Percentiles rank a stretch among this genome's conserved stretches.
Evolutionary conservation across 192 early-diverging fungal genomes (phyloP).

Genomic region (Lobosporangium transversale): DNA sequence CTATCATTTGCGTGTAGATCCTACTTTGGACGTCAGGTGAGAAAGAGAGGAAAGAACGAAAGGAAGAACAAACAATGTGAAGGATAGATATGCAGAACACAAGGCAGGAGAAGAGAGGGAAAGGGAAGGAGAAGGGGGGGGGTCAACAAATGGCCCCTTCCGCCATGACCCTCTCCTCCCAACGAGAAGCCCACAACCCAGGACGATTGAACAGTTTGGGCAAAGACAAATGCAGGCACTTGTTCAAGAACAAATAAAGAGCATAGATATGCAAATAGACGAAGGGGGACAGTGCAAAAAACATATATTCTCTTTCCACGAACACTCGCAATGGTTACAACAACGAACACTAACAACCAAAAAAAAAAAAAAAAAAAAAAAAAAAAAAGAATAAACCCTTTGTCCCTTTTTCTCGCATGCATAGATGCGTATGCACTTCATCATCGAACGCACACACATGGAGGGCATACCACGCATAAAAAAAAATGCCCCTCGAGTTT

Average conservation of each 20-base stretch:
- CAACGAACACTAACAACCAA: too few relatives aligned
- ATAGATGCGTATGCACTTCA: too few relatives aligned
- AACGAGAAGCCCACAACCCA: slow-evolving; percentile 4
- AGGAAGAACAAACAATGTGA: not conserved
- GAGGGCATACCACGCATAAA: too few relatives aligned
- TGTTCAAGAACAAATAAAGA: not conserved
- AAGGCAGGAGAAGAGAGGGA: slow-evolving; percentile 2
- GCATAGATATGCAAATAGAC: not conserved
- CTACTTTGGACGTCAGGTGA: not conserved
- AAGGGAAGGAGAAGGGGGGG: too few relatives aligned
- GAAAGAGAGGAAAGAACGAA: not conserved
- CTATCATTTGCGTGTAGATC: too few relatives aligned
- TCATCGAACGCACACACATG: too few relatives aligned
- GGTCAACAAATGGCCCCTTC: too few relatives aligned
- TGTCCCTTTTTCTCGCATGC: too few relatives aligned
- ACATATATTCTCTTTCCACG: not conserved
- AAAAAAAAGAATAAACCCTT: too few relatives aligned
- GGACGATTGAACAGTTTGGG: not conserved
- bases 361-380: too few relatives aligned
- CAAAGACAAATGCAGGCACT: not conserved
- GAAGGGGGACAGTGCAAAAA: slow-evolving; percentile 2
- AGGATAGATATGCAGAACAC: not conserved
- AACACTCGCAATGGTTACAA: not conserved
- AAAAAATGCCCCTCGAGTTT: too few relatives aligned
- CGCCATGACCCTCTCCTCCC: not conserved